Evolutionary conservation across 306 rosid genomes (phyloP), one percentile per base, ranked within the genome.

Genomic region (Trifolium fragiferum): DNA sequence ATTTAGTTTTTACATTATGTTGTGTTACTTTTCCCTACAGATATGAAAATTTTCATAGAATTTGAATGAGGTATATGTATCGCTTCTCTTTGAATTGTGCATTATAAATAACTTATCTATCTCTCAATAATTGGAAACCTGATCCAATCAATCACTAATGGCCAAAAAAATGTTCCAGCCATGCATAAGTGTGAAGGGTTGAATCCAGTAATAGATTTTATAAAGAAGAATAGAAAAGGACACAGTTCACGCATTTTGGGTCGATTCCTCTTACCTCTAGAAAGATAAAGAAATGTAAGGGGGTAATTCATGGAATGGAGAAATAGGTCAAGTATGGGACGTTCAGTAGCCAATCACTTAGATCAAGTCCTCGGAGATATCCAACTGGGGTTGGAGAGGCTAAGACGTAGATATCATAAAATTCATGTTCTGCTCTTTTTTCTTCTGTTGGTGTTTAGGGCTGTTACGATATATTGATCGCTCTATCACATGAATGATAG

Each of bases 41-140:
- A 59, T 71, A 70, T 60, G 63, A 58, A 58, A 21, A 1, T 55
- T 33, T n/a, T 55, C 50, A 44, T 2, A 37, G 33, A 66, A 44
- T 54, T 63, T 78, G 59, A 32, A 74, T 73, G 47, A 25, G 65
- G 63, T 20, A 63, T 47, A 25, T 47, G 10, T 59, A 38, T 77
- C 1, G 18, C 18, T 61, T 49, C 25, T 51, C 32, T 2, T 49
- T 47, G 57, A 64, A 64, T 63, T 20, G 49, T 37, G 65, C 64
- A n/a, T 41, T 60, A 61, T 25, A 20, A n/a, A 40, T 37, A 76
- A 49, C 1, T 32, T 32, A 32, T 41, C 2, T 41, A 13, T 41
- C 46, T 41, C 46, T 10, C 13, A 8, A 41, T 41, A 41, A 41
- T 41, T 41, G 27, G 27, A 25, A 25, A 25, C 27, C 2, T 25